Percentiles rank a stretch among this genome's conserved stretches.
These are phyloP conservation scores for Leishmania martiniquensis DNA, from an alignment of 208 protist genomes.

Conservation along the genomic window DNA sequence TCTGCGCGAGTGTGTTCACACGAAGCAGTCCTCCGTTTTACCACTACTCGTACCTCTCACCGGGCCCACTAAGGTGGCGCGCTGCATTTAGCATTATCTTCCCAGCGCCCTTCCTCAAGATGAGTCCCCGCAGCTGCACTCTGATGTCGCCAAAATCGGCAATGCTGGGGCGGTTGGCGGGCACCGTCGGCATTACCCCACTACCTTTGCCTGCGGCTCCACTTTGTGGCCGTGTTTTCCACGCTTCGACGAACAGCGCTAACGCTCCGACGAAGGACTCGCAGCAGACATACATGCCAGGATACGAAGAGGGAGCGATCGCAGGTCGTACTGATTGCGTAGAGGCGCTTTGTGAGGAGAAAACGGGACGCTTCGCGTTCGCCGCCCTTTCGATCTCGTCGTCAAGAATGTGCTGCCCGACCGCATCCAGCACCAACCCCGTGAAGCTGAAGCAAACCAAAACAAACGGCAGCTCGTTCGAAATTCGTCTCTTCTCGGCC, in stretches of 20 bases:
- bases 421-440: slow-evolving; percentile 52
- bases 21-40: too few species aligned
- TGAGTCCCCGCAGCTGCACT: slow-evolving; percentile 17
- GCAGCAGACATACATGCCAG: slow-evolving; percentile 32
- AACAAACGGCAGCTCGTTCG: slow-evolving; percentile 73
- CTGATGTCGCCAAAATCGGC: slow-evolving; percentile 34
- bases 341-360: background rate
- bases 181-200: background rate
- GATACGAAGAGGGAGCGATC: slow-evolving; percentile 5
- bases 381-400: slow-evolving; percentile 16
- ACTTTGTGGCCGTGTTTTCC: slow-evolving; percentile 1
- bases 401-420: slow-evolving; percentile 32
- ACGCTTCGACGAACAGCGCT: slow-evolving; percentile 30
- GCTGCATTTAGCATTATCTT: slow-evolving; percentile 21
- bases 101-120: slow-evolving; percentile 24
- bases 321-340: background rate
- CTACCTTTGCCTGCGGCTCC: background rate
- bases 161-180: slow-evolving; percentile 20
- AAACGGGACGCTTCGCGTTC: background rate
- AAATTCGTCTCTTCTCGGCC: background rate
- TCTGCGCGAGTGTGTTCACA: too few species aligned
- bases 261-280: slow-evolving; percentile 27
- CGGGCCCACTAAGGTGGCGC: background rate
- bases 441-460: slow-evolving; percentile 81
- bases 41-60: background rate